Percentiles rank a stretch among this genome's conserved stretches.
Evolutionary conservation across 331 rosid species (phyloP).

Genomic region (Telfairia occidentalis): DNA sequence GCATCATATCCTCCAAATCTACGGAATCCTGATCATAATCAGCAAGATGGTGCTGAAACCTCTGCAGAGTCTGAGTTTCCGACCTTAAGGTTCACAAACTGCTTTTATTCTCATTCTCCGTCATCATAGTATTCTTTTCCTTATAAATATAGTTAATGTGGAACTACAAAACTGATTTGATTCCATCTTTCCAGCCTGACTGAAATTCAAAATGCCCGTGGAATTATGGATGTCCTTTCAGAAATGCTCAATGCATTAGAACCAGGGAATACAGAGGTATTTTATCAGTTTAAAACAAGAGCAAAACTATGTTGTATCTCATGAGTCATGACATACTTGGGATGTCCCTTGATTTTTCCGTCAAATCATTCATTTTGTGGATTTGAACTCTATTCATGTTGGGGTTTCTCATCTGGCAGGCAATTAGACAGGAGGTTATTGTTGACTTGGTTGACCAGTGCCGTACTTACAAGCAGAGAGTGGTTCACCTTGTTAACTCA

Average conservation of each 20-base stretch:
- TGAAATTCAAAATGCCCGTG: slow-evolving; percentile 94
- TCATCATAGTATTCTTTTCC: neutral
- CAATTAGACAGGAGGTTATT: slow-evolving; percentile 83
- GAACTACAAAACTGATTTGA: slow-evolving; percentile 10
- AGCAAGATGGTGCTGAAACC: slow-evolving; percentile 48
- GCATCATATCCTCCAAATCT: slow-evolving; percentile 66
- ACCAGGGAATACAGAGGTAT: slow-evolving; percentile 79
- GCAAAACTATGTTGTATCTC: neutral
- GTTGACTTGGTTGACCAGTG: slow-evolving; percentile 92
- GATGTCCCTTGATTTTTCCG: neutral
- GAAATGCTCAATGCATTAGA: slow-evolving; percentile 88
- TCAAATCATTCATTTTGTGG: neutral
- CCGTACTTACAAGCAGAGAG: slow-evolving; percentile 85
- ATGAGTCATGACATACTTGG: neutral
- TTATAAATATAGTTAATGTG: neutral
- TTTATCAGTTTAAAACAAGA: neutral
- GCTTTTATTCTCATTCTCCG: neutral
- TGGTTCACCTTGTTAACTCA: slow-evolving; percentile 93
- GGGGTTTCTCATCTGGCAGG: slow-evolving; percentile 40
- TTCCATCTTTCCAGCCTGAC: slow-evolving; percentile 43
- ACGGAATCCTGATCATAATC: slow-evolving; percentile 32
- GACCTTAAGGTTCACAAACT: slow-evolving; percentile 50
- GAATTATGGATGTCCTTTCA: slow-evolving; percentile 85
- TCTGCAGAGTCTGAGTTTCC: slow-evolving; percentile 76
- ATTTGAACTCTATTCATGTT: neutral